These are phyloP conservation scores for Trifolium subterraneum DNA, from an alignment of 306 rosid genomes.

Conservation along the genomic window DNA sequence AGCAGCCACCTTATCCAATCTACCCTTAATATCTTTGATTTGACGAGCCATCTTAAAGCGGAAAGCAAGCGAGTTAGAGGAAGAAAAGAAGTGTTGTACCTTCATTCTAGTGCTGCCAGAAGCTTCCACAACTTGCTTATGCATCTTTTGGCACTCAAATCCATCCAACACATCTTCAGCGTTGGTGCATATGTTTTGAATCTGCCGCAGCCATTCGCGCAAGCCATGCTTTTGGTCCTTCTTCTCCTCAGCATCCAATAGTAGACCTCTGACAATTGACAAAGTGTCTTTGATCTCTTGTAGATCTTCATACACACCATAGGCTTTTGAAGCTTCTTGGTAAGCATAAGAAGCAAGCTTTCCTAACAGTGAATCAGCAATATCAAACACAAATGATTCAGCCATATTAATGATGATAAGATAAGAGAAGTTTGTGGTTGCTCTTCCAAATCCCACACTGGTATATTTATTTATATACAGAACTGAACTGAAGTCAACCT, in stretches of 20 bases:
- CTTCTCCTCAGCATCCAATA: background rate
- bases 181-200: background rate
- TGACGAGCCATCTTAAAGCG: conserved; percentile 10
- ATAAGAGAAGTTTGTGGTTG: background rate
- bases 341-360: background rate
- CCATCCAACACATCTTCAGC: background rate
- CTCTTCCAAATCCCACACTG: too few relatives aligned
- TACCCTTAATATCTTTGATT: conserved; percentile 10
- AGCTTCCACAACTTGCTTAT: background rate
- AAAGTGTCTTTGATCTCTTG: background rate
- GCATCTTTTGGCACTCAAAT: background rate
- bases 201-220: background rate
- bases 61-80: conserved; percentile 8
- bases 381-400: background rate
- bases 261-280: background rate
- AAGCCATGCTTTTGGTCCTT: background rate
- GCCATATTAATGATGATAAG: background rate
- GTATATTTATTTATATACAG: too few relatives aligned
- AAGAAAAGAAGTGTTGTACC: conserved; percentile 28
- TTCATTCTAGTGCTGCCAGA: conserved; percentile 13
- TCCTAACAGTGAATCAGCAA: background rate
- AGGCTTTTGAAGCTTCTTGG: background rate
- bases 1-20: conserved; percentile 27
- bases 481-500: too few relatives aligned
- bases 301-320: background rate